A percentile compares a stretch with the other conserved stretches of the same genome.
These are phyloP conservation scores for Cladobotryum protrusum DNA, from an alignment of 2,329 filamentous ascomycete genomes.

Conservation along the genomic window DNA sequence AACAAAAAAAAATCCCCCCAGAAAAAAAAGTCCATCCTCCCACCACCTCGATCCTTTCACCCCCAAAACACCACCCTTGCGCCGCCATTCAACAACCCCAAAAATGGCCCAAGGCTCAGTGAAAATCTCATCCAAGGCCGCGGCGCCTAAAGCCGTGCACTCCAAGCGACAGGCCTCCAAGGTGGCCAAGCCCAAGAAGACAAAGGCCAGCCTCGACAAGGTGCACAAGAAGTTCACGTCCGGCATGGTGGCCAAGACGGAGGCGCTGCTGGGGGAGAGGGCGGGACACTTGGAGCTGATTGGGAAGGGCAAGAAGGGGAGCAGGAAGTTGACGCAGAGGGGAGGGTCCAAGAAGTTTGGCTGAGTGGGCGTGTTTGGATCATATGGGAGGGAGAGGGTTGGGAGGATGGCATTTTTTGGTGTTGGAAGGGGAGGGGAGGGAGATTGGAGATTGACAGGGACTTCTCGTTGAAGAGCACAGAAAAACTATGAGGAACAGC, in stretches of 20 bases:
- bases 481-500: background rate
- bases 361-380: constrained; percentile 27
- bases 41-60: background rate
- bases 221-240: constrained; percentile 49
- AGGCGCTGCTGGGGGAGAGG: constrained; percentile 52
- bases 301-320: constrained; percentile 47
- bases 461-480: background rate
- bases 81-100: background rate
- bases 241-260: constrained; percentile 49
- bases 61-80: background rate
- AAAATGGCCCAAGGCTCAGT: constrained; percentile 51
- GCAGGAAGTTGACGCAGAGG: constrained; percentile 35
- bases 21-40: background rate
- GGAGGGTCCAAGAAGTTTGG: constrained; percentile 52
- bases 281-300: constrained; percentile 56
- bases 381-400: constrained; percentile 3
- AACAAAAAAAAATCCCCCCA: background rate
- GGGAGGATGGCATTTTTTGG: background rate
- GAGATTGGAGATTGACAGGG: background rate
- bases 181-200: constrained; percentile 44
- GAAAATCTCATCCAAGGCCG: constrained; percentile 40
- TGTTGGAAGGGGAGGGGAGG: too few species aligned
- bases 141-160: constrained; percentile 34
- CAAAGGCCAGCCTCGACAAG: constrained; percentile 44
- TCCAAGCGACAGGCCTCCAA: constrained; percentile 39